Base-by-base conservation (phyloP, 495 filamentous ascomycete species). In the Penicillium silybi region DNA sequence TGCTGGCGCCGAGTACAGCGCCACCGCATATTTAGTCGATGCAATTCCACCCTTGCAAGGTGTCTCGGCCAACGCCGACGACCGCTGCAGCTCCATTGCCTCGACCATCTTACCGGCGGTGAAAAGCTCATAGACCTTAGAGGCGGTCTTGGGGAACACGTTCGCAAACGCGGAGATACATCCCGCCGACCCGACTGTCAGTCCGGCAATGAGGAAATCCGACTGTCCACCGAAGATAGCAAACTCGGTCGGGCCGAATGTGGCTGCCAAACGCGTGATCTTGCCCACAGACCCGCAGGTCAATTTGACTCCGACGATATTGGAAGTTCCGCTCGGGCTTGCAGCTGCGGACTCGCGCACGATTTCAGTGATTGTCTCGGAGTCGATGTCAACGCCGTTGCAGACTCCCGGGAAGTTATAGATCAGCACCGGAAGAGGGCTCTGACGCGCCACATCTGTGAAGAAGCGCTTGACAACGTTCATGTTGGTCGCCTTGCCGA, bases 341-440 rank as follows among this genome's bases (percentile, higher is more conserved):
- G 57, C 49, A 11, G 64, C 63, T 0, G 75, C 80, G 0, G 61
- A 63, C 41, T 63, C 62, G 20, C 48, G 53, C n/a, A 67, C 65
- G n/a, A 87, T 74, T 6, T 58, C 57, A 0, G 77, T 65, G 22
- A 87, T 80, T 0, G 73, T 75, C 26, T 81, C 81, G 1, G 80
- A 84, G 53, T 85, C 81, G 18, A 88, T 59, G 53, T 89, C 85
- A 0, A 89, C 68, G 25, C 85, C 85, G 50, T 87, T 88, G 58
- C 82, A 86, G 6, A 88, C 84, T 9, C 76, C 83, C 0, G 85
- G 85, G 69, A 87, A 87, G 57, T 88, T 88, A 59, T 88, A 87
- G 4, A 88, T 57, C 11, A 89, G 72, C 35, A 87, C 73, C 0
- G 82, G 83, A 5, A 87, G 62, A 6, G 76, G 67, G 6, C 63